Evolutionary conservation across 164 flowering plant species (phyloP), one percentile per base, ranked within the genome.

Genomic region (Vitis labrusca): DNA sequence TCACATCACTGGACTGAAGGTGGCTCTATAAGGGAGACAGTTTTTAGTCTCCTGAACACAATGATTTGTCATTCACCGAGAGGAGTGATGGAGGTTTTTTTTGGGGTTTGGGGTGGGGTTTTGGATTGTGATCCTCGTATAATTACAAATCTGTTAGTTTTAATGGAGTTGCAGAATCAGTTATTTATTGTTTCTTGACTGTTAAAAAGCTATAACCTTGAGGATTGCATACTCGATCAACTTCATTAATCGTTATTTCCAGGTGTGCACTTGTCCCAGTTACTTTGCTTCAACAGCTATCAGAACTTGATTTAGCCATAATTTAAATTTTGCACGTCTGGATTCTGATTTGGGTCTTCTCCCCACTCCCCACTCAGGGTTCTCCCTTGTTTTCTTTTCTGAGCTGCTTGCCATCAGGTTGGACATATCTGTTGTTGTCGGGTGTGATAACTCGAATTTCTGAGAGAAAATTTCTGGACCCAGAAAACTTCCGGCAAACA

Each of bases 341-440:
- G 29, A 57, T 67, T 37, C n/a, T 56, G 27, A 51, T 53, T 37
- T 37, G 7, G 7, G 44, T 6, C 7, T 37, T 37, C 7, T 37
- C 44, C 7, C 44, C 44, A 3, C 44, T 37, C 0, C 44, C 60
- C 53, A 72, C 30, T 32, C 89, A 94, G 98, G 89, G 68, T 69
- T 76, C 92, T 52, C 61, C 87, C n/a, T 75, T 82, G 6, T 94
- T 94, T 78, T 77, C 93, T 59, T 90, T 94, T 52, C 61, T 37
- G 19, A 63, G 73, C 55, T 92, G 98, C 82, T 80, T 94, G 76
- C 99, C 98, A 55, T 82, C 86, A 0, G 98, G 97, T 65, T 89
- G 89, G 91, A 51, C 49, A 30, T 58, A 85, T 66, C 73, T 94
- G 57, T 73, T 92, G 44, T 54, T 91, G 76, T 90, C 97, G 16